Percentiles rank a stretch among this genome's conserved stretches.
These are phyloP conservation scores for Ceratobasidium sp. DNA, from an alignment of 1,284 basidiomycete species.

Conservation along the genomic window DNA sequence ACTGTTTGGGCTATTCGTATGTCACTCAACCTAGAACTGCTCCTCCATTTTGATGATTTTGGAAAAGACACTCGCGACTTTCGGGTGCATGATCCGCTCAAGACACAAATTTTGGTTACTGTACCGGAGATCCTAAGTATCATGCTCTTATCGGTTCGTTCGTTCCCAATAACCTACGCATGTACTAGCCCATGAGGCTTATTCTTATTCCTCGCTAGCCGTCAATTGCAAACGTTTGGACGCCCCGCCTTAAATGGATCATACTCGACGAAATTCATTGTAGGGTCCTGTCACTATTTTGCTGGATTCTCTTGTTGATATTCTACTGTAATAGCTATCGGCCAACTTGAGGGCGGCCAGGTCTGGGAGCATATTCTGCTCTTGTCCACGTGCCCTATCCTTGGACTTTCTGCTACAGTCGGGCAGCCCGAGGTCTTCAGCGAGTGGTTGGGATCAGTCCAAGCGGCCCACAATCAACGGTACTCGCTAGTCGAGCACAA, in stretches of 20 bases:
- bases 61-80: slow-evolving; percentile 70
- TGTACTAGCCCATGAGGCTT: not conserved
- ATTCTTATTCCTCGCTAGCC: slow-evolving; percentile 55
- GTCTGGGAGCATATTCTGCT: slow-evolving; percentile 79
- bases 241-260: slow-evolving; percentile 73
- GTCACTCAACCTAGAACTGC: not conserved
- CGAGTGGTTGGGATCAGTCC: slow-evolving; percentile 72
- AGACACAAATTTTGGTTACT: slow-evolving; percentile 78
- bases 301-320: not conserved
- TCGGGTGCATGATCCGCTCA: slow-evolving; percentile 71
- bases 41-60: not conserved
- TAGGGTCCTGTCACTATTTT: not conserved
- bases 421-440: slow-evolving; percentile 75
- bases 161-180: not conserved
- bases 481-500: slow-evolving; percentile 73
- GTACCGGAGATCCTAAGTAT: slow-evolving; percentile 77
- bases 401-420: slow-evolving; percentile 78
- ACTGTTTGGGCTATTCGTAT: slow-evolving; percentile 70
- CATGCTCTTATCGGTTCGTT: slow-evolving; percentile 68
- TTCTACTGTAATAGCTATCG: slow-evolving; percentile 62
- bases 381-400: slow-evolving; percentile 74
- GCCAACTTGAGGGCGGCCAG: slow-evolving; percentile 74
- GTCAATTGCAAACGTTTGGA: slow-evolving; percentile 70
- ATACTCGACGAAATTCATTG: slow-evolving; percentile 78
- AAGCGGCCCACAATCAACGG: slow-evolving; percentile 67